Evolutionary conservation across 2,329 filamentous ascomycete species (phyloP).

Genomic region (Monosporascus cannonballus): DNA sequence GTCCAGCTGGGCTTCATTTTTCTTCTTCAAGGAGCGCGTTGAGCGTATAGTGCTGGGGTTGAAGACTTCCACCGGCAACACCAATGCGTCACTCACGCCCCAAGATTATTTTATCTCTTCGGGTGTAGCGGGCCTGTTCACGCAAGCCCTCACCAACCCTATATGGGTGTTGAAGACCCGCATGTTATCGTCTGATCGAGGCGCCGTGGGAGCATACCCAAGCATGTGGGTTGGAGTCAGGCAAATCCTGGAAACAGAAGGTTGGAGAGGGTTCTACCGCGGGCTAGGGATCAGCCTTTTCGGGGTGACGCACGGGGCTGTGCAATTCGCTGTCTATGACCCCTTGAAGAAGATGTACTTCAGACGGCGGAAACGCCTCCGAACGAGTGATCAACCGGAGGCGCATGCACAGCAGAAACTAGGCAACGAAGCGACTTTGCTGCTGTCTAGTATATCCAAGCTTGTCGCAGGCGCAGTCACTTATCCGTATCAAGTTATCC

Average conservation of each 20-base stretch:
- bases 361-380: conserved; percentile 27
- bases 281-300: conserved; percentile 78
- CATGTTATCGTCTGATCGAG: conserved; percentile 81
- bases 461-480: conserved; percentile 83
- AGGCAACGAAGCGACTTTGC: conserved; percentile 70
- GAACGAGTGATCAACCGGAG: conserved; percentile 12
- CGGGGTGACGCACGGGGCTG: conserved; percentile 84
- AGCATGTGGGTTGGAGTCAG: conserved; percentile 66
- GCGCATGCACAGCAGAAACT: conserved; percentile 35
- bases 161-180: conserved; percentile 98
- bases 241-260: conserved; percentile 65
- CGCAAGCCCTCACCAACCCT: conserved; percentile 82
- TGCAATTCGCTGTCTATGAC: conserved; percentile 96
- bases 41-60: conserved; percentile 40
- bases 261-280: conserved; percentile 75
- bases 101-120: conserved; percentile 79
- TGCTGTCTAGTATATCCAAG: conserved; percentile 75
- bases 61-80: conserved; percentile 14
- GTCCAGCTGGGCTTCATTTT: conserved; percentile 86
- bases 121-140: conserved; percentile 62
- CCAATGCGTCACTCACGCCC: conserved; percentile 39
- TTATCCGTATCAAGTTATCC: conserved; percentile 91
- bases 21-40: conserved; percentile 62
- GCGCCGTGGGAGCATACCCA: conserved; percentile 71
- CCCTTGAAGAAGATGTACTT: conserved; percentile 54